These are phyloP conservation scores for Fistulina hepatica DNA, from an alignment of 1,284 basidiomycete genomes.

Conservation along the genomic window DNA sequence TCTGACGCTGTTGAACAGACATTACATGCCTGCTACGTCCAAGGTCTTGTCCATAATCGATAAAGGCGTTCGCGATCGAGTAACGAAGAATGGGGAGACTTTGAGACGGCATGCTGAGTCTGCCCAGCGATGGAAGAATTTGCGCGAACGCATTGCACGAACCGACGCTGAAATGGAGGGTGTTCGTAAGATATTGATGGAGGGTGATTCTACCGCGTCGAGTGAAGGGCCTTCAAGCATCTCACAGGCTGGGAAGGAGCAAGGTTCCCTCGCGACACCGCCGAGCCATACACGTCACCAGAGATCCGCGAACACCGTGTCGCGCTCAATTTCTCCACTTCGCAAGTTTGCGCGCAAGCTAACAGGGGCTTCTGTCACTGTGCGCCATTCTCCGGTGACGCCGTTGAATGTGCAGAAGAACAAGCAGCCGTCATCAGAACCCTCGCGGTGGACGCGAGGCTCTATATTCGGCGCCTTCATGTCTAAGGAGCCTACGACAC, in stretches of 20 bases:
- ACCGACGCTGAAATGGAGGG: constrained; percentile 77
- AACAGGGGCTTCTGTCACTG: constrained; percentile 30
- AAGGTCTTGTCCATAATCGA: constrained; percentile 91
- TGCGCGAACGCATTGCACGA: constrained; percentile 64
- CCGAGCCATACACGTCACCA: constrained; percentile 35
- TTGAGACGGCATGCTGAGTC: constrained; percentile 79
- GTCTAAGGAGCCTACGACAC: constrained; percentile 33
- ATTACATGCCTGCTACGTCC: constrained; percentile 86
- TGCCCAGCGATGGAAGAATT: constrained; percentile 69
- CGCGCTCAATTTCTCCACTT: constrained; percentile 67
- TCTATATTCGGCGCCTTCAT: constrained; percentile 30
- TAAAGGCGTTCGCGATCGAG: constrained; percentile 81
- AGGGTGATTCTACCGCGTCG: constrained; percentile 39
- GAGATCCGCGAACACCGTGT: constrained; percentile 42
- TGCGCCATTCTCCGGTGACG: constrained; percentile 33
- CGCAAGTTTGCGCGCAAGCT: constrained; percentile 63
- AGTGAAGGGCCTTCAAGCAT: constrained; percentile 62
- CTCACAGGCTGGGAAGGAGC: constrained; percentile 43
- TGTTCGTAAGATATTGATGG: constrained; percentile 50
- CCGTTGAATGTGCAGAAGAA: constrained; percentile 38
- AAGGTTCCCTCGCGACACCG: constrained; percentile 57
- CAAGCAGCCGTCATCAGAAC: constrained; percentile 44
- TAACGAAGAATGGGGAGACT: constrained; percentile 92
- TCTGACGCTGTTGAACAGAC: too few species aligned
- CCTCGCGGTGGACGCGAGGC: constrained; percentile 23